phyloP scores from a whole-genome alignment of 2,329 filamentous ascomycete genomes.

The Elsinoe perseae region DNA sequence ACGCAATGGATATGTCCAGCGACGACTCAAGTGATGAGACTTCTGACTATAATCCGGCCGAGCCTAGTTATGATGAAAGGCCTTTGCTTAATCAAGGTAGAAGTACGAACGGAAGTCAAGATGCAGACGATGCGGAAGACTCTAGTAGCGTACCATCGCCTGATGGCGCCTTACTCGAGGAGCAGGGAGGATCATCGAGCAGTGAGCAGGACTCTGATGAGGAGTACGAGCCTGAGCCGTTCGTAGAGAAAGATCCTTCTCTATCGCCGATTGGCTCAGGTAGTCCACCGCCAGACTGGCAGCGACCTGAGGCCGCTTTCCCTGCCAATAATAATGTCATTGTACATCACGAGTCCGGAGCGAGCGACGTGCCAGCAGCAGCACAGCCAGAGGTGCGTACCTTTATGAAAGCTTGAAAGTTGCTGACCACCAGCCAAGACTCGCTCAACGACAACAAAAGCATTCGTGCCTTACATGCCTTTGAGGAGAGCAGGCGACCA shows the following conservation, averaged over 20 bases:
- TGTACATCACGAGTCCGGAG: constrained; percentile 2
- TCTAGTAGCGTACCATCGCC: not conserved
- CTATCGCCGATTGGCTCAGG: not conserved
- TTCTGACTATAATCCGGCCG: not conserved
- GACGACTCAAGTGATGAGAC: not conserved
- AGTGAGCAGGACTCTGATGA: not conserved
- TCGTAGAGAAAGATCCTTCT: not conserved
- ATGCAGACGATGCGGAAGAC: not conserved
- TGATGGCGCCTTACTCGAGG: not conserved
- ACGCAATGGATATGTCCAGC: constrained; percentile 14
- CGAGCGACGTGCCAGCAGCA: not conserved
- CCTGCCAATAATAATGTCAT: constrained; percentile 1
- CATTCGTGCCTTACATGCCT: constrained; percentile 1
- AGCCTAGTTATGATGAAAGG: not conserved
- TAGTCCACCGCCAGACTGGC: not conserved
- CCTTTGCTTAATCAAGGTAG: not conserved
- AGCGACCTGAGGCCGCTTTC: not conserved
- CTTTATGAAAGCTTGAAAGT: not conserved
- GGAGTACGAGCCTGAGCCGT: not conserved
- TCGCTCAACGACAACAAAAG: not conserved
- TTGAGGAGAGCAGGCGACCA: not conserved
- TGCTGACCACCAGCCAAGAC: not conserved
- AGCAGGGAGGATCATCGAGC: not conserved
- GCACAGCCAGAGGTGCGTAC: constrained; percentile 6
- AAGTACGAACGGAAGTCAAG: not conserved